A percentile compares a stretch with the other conserved stretches of the same genome.
Evolutionary conservation across 306 rosid genomes (phyloP).

Genomic region (Prosopis cineraria): DNA sequence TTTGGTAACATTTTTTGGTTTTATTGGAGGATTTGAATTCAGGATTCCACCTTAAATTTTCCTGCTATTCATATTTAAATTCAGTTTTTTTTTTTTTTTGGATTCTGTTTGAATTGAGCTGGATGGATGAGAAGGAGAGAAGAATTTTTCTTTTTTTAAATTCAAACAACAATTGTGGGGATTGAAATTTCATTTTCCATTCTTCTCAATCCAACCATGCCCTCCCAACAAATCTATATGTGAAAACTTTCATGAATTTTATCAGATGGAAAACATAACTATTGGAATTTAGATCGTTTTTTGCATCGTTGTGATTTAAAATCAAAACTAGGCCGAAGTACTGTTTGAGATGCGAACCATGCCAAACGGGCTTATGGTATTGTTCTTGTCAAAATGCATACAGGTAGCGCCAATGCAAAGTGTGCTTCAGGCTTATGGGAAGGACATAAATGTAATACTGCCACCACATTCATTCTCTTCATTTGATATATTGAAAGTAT

Average conservation of each 20-base stretch:
- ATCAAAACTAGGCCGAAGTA: neutral
- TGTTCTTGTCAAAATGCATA: slow-evolving; percentile 14
- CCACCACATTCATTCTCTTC: slow-evolving; percentile 71
- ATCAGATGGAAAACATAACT: neutral
- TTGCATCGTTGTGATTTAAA: neutral
- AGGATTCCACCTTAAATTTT: too few relatives aligned
- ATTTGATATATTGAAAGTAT: slow-evolving; percentile 61
- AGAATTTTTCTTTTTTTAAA: too few relatives aligned
- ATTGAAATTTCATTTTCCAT: neutral
- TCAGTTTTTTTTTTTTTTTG: too few relatives aligned
- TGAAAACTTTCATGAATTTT: neutral
- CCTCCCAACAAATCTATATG: neutral
- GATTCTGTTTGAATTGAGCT: neutral
- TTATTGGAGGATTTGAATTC: too few relatives aligned
- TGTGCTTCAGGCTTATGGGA: slow-evolving; percentile 52
- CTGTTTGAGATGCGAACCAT: neutral
- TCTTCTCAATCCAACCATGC: neutral
- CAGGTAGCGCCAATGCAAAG: slow-evolving; percentile 62
- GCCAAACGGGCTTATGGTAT: slow-evolving; percentile 19
- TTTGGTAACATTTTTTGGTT: too few relatives aligned
- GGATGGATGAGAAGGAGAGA: neutral
- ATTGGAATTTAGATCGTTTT: neutral
- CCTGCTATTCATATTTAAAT: too few relatives aligned
- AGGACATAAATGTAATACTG: slow-evolving; percentile 46
- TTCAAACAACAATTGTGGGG: too few relatives aligned